Conservation (phyloP, 768 basidiomycete species). For the Tulasnella sp. region DNA sequence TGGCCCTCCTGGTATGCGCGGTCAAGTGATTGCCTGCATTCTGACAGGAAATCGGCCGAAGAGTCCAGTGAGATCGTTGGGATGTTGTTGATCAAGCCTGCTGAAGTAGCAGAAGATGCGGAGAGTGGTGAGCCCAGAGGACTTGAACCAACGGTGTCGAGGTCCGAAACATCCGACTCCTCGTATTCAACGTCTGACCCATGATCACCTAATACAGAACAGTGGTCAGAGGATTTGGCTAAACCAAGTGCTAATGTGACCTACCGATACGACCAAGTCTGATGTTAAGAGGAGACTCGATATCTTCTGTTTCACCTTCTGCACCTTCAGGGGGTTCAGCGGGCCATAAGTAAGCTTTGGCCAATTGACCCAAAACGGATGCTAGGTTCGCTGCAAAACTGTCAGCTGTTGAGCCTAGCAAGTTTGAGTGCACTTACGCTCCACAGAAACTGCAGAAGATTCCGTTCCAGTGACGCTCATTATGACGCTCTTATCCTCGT, state of each 20-base stretch:
- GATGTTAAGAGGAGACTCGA: constrained; percentile 56
- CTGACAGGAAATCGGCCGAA: constrained; percentile 60
- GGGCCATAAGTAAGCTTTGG: constrained; percentile 81
- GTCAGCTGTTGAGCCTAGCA: neutral
- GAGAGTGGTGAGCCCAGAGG: constrained; percentile 30
- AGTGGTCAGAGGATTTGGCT: neutral
- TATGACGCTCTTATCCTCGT: constrained; percentile 23
- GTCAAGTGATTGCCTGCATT: constrained; percentile 77
- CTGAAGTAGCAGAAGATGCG: constrained; percentile 4
- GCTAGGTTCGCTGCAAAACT: constrained; percentile 2
- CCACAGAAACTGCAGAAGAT: constrained; percentile 38
- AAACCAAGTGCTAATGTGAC: constrained; percentile 11
- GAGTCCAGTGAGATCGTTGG: constrained; percentile 20
- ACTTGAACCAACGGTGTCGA: constrained; percentile 24
- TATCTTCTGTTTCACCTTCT: constrained; percentile 57
- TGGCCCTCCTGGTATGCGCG: constrained; percentile 89
- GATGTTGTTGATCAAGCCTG: constrained; percentile 14
- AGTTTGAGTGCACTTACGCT: neutral
- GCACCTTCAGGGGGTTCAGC: constrained; percentile 39
- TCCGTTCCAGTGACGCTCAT: constrained; percentile 28
- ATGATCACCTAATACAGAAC: constrained; percentile 44
- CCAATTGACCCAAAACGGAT: constrained; percentile 52
- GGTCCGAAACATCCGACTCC: constrained; percentile 43
- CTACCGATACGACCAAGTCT: constrained; percentile 69
- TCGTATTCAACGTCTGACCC: constrained; percentile 54